Evolutionary conservation across 108 stramenopile species (phyloP), one percentile per base, ranked within the genome.

Genomic region (Fragilaria crotonensis): DNA sequence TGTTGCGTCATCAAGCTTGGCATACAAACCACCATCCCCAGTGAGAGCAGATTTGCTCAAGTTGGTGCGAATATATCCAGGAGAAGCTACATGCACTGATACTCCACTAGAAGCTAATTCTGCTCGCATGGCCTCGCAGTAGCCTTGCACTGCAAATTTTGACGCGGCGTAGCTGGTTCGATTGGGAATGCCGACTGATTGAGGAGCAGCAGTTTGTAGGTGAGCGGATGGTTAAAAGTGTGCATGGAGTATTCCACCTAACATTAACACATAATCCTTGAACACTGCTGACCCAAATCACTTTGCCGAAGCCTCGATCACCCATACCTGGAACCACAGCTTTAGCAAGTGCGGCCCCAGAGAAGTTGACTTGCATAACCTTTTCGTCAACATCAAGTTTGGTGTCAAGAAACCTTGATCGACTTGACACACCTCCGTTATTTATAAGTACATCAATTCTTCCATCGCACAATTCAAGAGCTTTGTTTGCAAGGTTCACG

Each of bases 111-210:
- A 66, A 1, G 84, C 67, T n/a, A 92, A 33, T 69, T 92, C 90
- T 11, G 82, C 81, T 29, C 90, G 70, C 0, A 92, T 66, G 20
- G 83, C 74, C 66, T 92, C 90, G 47, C 78, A 80, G 57, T 88
- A 92, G 2, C 90, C 90, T 55, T 92, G 87, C 11, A 92, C 86
- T 4, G 90, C 90, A 65, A 88, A 88, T 54, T 92, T 92, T 32
- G 73, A 75, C 20, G 90, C 90, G 5, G 87, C 86, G 51, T 92
- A 92, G 30, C 72, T 75, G 9, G 83, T 82, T 48, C 90, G 66
- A 54, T 66, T 76, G 0, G 90, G 90, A 22, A 84, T 88, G 5
- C 87, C 90, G 5, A 92, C 58, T 70, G 58, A 18, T n/a, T 7
- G n/a, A 27, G 53, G 29, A 54, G 23, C 27, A 52, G 44, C n/a